Base-by-base conservation (phyloP, 106 monocot genomes). In the Acorus gramineus region DNA sequence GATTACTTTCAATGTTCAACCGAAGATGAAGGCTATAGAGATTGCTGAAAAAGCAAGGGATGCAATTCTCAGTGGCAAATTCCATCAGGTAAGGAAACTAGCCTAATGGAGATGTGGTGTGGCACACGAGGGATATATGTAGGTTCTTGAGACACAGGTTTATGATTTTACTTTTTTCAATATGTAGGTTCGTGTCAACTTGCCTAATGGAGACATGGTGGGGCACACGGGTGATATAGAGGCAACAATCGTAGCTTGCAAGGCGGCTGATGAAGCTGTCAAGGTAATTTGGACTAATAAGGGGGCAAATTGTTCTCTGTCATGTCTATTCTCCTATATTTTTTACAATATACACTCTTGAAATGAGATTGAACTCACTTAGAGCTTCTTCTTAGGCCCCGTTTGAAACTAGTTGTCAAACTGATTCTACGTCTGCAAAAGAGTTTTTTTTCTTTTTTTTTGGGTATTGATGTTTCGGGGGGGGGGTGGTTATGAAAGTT, bases 161-260 rank as follows among this genome's bases (percentile, higher is more conserved):
- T 28, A 28, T 28, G 28, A 28, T 28, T 28, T 8, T 61, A 42
- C 2, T 55, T 4, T 44, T 54, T 11, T 4, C 2, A 54, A 47
- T 7, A 53, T 64, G 10, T 52, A 90, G 90, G 81, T 91, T 42
- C 83, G 90, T 52, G 78, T 91, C 28, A 91, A 91, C 65, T 44
- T 87, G 2, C 87, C 92, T 3, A 93, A 93, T 63, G 69, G 79
- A 56, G 93, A 93, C 59, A 93, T 93, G 93, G 93, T 93, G 44
- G 93, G 93, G 14, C 93, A 93, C 65, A 93, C 93, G 3, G 93
- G 93, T 64, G 93, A 93, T 43, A 89, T 89, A 54, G 89, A 89
- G 13, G 93, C 93, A 12, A 89, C 93, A 42, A 65, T 81, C 42
- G 85, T 89, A 47, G 89, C 75, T 71, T 89, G 89, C 80, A 81